phyloP scores from a whole-genome alignment of 140 eudicot genomes.

The Erigeron philadelphicus region DNA sequence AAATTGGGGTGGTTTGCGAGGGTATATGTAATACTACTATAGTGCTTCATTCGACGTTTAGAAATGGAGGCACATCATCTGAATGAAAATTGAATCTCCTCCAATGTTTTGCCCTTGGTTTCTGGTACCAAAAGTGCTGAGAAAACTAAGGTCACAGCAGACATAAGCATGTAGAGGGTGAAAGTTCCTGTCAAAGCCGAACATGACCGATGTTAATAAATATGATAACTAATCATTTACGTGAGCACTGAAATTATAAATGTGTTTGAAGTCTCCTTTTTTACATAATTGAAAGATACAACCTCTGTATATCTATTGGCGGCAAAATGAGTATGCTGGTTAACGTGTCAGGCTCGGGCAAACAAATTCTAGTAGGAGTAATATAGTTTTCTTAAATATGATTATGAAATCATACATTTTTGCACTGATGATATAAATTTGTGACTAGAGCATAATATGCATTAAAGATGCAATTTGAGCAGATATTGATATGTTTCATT shows the following conservation, averaged over 20 bases:
- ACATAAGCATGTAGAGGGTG: constrained; percentile 52
- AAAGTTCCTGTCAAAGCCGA: constrained; percentile 55
- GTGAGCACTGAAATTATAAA: not conserved
- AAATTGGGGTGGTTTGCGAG: not conserved
- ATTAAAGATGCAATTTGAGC: too few species aligned
- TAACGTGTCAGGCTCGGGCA: not conserved
- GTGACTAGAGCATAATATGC: too few species aligned
- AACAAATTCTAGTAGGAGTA: not conserved
- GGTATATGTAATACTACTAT: not conserved
- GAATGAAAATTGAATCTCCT: constrained; percentile 85
- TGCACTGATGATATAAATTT: too few species aligned
- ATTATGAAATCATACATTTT: not conserved
- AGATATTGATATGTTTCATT: too few species aligned
- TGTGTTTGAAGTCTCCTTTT: not conserved
- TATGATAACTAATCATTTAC: constrained; percentile 2
- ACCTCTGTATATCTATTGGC: not conserved
- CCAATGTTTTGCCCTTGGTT: constrained; percentile 88
- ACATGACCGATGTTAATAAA: constrained; percentile 14
- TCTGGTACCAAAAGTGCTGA: constrained; percentile 69
- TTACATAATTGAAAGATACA: not conserved
- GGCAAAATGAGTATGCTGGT: not conserved
- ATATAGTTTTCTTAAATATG: not conserved
- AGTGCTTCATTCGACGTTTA: not conserved
- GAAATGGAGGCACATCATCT: constrained; percentile 36
- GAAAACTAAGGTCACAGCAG: constrained; percentile 51